Conservation (phyloP, 306 rosid genomes). For the Heteromeles arbutifolia region DNA sequence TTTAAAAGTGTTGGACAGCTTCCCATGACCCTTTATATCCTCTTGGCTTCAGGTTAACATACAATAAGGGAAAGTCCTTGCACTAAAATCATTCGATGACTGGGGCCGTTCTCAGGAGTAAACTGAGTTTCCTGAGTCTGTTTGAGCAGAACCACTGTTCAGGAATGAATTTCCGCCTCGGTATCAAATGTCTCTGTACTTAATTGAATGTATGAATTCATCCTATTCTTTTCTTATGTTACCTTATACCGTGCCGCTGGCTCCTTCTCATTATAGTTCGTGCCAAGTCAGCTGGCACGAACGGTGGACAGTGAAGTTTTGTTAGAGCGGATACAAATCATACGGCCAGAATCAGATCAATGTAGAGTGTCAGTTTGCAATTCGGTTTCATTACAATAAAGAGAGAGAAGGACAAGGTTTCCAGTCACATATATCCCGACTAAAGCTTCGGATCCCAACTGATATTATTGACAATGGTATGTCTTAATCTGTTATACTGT, state of each 20-base stretch:
- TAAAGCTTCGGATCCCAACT: not conserved
- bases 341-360: conserved; percentile 2
- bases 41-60: conserved; percentile 54
- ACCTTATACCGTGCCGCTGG: not conserved
- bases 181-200: not conserved
- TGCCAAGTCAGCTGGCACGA: not conserved
- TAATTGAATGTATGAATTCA: not conserved
- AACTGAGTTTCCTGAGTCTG: not conserved
- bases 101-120: not conserved
- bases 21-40: conserved; percentile 68
- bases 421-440: not conserved
- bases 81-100: not conserved
- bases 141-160: not conserved
- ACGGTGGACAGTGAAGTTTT: not conserved
- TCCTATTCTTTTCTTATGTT: not conserved
- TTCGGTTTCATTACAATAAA: not conserved
- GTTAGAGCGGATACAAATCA: not conserved
- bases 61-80: conserved; percentile 10
- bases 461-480: not conserved
- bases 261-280: not conserved
- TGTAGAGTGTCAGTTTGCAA: not conserved
- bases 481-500: not conserved
- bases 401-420: not conserved
- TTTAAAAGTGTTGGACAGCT: conserved; percentile 46
- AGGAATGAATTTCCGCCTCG: not conserved